Evolutionary conservation across 2,329 filamentous ascomycete species (phyloP).

Genomic region (Cucurbitaria berberidis): DNA sequence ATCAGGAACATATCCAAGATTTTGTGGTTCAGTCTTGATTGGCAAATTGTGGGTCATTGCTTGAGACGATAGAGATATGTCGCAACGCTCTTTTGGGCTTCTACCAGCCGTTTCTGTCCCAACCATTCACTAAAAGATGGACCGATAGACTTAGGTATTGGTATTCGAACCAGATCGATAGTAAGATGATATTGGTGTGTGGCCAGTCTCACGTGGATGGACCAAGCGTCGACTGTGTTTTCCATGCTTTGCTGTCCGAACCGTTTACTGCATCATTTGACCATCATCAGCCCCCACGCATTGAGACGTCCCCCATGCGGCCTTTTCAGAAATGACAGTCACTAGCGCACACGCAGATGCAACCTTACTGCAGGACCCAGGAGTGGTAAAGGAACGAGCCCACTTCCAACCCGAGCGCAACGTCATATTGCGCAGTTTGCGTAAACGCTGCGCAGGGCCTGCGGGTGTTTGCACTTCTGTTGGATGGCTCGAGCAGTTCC

Average conservation of each 20-base stretch:
- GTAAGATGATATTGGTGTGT: not conserved
- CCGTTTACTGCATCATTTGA: slow-evolving; percentile 9
- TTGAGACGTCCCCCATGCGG: slow-evolving; percentile 7
- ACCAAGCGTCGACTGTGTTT: not conserved
- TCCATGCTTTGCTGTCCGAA: not conserved
- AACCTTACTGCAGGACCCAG: slow-evolving; percentile 12
- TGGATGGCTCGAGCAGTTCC: slow-evolving; percentile 1
- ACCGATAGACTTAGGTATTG: too few species aligned
- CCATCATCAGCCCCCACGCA: slow-evolving; percentile 12
- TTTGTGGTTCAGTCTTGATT: not conserved
- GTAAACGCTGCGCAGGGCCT: slow-evolving; percentile 1
- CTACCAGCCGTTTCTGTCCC: not conserved
- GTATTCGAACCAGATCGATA: not conserved
- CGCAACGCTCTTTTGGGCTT: not conserved
- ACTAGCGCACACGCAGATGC: slow-evolving; percentile 18
- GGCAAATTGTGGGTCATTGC: not conserved
- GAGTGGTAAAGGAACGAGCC: slow-evolving; percentile 21
- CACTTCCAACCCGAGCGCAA: slow-evolving; percentile 11
- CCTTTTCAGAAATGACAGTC: slow-evolving; percentile 3
- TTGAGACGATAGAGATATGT: not conserved
- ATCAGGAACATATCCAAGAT: not conserved
- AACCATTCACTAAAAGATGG: not conserved
- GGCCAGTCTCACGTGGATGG: not conserved
- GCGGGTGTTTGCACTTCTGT: slow-evolving; percentile 4
- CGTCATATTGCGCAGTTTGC: slow-evolving; percentile 7